These are phyloP conservation scores for Heliamphora pulchella DNA, from an alignment of 179 eudicot species.

Conservation along the genomic window DNA sequence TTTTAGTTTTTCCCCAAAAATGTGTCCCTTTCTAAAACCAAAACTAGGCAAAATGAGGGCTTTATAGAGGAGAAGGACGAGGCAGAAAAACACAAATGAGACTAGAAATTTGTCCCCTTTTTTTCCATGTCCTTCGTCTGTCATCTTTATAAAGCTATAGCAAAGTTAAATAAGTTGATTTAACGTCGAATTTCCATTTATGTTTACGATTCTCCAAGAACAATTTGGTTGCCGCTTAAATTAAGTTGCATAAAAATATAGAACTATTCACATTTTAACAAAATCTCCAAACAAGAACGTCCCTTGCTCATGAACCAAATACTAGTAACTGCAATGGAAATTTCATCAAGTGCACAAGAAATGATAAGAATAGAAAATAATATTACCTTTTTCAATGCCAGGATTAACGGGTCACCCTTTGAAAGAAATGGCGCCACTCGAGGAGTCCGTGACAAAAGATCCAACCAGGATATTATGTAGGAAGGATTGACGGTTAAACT, in stretches of 20 bases:
- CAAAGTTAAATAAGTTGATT: background rate
- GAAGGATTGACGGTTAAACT: conserved; percentile 78
- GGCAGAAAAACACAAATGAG: too few species aligned
- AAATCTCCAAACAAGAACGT: background rate
- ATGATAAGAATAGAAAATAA: conserved; percentile 10
- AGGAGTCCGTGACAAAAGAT: conserved; percentile 77
- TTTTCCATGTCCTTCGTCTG: background rate
- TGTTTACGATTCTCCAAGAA: background rate
- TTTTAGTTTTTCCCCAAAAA: too few species aligned
- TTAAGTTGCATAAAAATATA: background rate
- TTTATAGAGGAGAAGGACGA: too few species aligned
- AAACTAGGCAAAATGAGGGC: too few species aligned
- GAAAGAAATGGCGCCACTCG: conserved; percentile 89
- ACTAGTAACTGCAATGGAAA: background rate
- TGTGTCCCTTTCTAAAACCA: too few species aligned
- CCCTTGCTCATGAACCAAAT: background rate
- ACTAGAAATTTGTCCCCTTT: background rate
- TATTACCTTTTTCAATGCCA: conserved; percentile 67
- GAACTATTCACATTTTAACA: background rate
- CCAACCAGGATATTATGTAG: conserved; percentile 63
- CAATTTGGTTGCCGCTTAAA: background rate
- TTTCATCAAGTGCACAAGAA: background rate
- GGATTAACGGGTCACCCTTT: conserved; percentile 69
- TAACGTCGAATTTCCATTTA: background rate
- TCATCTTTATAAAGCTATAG: background rate